phyloP scores from a whole-genome alignment of 805 yeast genomes.

The Pichia scutulata region DNA sequence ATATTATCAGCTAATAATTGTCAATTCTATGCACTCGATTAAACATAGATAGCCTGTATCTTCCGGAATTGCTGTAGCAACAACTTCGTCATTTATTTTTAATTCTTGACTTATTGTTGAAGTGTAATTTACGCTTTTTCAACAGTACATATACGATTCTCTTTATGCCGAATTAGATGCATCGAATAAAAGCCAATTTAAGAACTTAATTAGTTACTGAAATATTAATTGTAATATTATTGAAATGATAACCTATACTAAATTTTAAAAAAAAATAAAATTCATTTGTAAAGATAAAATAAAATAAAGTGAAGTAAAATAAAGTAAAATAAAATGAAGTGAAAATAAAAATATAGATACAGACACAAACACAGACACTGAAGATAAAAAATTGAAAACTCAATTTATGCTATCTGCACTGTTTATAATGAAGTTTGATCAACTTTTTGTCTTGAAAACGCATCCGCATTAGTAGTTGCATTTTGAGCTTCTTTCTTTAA shows the following conservation, averaged over 20 bases:
- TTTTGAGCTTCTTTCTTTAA: slow-evolving; percentile 12
- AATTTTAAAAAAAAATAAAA: neutral
- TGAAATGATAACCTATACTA: neutral
- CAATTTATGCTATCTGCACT: neutral
- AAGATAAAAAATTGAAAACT: neutral
- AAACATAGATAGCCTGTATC: no score
- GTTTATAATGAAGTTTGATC: slow-evolving; percentile 5
- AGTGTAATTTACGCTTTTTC: no score
- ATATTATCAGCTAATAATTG: no score
- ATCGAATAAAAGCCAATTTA: no score
- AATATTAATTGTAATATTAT: neutral
- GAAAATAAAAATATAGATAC: neutral
- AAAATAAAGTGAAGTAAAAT: neutral
- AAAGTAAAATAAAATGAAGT: neutral
- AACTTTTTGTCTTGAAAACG: slow-evolving; percentile 11
- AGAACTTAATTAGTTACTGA: no score
- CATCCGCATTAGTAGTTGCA: slow-evolving; percentile 6
- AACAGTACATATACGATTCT: no score
- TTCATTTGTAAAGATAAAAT: no score
- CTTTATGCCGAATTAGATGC: no score
- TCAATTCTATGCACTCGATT: no score
- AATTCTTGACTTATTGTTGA: no score
- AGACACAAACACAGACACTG: neutral
- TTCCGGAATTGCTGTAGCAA: no score
- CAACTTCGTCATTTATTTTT: no score